Conservation (phyloP, 1,284 basidiomycete genomes). For the Trichosporon sp. region DNA sequence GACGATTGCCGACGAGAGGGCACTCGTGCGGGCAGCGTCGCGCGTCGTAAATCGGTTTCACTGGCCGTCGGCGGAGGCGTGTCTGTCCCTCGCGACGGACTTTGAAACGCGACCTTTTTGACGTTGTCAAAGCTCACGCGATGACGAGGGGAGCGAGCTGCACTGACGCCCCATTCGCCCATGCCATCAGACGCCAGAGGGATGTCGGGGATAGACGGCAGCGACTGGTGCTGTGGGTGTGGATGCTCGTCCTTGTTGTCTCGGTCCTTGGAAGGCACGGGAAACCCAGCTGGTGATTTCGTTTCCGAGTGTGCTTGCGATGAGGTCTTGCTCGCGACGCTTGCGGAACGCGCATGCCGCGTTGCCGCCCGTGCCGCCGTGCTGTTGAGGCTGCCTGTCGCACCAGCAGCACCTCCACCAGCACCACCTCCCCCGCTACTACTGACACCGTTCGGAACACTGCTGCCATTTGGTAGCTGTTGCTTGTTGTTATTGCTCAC, state of each 20-base stretch:
- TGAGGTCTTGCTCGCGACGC: neutral
- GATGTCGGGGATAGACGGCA: neutral
- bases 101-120: slow-evolving; percentile 19
- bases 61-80: slow-evolving; percentile 4
- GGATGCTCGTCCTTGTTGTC: neutral
- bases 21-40: neutral
- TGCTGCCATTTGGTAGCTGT: too few species aligned
- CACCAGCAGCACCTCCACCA: too few species aligned
- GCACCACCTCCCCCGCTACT: neutral
- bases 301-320: neutral
- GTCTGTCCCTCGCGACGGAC: slow-evolving; percentile 2
- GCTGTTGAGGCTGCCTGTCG: too few species aligned
- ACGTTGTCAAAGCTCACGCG: slow-evolving; percentile 17
- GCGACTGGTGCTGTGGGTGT: neutral
- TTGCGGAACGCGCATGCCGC: neutral
- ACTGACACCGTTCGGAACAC: too few species aligned
- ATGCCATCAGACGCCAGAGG: neutral
- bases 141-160: slow-evolving; percentile 1
- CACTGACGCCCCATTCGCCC: slow-evolving; percentile 2
- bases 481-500: neutral
- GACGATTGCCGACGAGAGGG: neutral
- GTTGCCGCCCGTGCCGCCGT: neutral
- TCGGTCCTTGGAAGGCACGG: slow-evolving; percentile 2
- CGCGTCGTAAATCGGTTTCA: slow-evolving; percentile 13
- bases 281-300: neutral